phyloP scores from a whole-genome alignment of 1,139 yeast species.

The Yamadazyma diospyri region DNA sequence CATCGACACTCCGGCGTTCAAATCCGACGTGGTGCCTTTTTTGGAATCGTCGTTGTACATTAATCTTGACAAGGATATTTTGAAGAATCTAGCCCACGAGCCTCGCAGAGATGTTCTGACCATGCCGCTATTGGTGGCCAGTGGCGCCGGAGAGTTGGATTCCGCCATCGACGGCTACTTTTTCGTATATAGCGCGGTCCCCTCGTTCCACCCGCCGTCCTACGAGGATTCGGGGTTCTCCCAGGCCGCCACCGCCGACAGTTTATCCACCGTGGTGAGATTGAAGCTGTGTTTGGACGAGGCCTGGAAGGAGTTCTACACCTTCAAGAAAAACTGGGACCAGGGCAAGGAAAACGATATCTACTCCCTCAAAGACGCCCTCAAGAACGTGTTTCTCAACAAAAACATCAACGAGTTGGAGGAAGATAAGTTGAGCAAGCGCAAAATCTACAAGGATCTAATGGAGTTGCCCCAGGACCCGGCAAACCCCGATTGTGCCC shows the following conservation, averaged over 20 bases:
- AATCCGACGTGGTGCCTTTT: constrained; percentile 67
- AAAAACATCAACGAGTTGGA: constrained; percentile 22
- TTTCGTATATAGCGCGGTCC: constrained; percentile 65
- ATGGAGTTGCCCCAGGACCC: constrained; percentile 38
- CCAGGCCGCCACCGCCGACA: constrained; percentile 6
- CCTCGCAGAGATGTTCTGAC: constrained; percentile 64
- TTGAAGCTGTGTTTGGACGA: constrained; percentile 48
- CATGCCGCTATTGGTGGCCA: constrained; percentile 66
- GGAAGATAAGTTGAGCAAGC: constrained; percentile 14
- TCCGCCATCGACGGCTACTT: constrained; percentile 73
- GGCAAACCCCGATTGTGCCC: constrained; percentile 48
- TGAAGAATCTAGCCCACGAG: constrained; percentile 61
- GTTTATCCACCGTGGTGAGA: constrained; percentile 43
- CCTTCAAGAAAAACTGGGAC: constrained; percentile 53
- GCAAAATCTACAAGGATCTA: constrained; percentile 16
- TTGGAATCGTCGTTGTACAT: constrained; percentile 66
- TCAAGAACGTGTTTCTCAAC: constrained; percentile 56
- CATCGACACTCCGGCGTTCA: constrained; percentile 70
- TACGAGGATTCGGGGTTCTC: constrained; percentile 27
- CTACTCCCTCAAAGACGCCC: constrained; percentile 54
- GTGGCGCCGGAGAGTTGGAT: constrained; percentile 74
- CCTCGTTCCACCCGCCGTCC: constrained; percentile 51
- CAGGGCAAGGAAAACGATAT: constrained; percentile 64
- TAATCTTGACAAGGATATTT: constrained; percentile 53
- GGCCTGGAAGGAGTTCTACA: constrained; percentile 68